Evolutionary conservation across 345 rosid species (phyloP), one percentile per base, ranked within the genome.

Genomic region (Lumnitzera littorea): DNA sequence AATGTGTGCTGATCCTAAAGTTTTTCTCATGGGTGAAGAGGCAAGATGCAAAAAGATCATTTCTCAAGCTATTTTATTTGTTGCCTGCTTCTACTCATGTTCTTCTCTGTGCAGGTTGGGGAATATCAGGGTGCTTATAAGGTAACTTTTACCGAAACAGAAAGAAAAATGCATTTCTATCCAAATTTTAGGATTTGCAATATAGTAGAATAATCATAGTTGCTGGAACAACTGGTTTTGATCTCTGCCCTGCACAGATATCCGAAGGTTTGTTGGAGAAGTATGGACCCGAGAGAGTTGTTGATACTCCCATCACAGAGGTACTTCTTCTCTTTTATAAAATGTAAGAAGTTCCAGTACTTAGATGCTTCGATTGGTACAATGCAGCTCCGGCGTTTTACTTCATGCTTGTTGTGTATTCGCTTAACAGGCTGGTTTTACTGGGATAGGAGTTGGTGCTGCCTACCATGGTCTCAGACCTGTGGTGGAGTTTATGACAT

Each of bases 71-170:
- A 46, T 55, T 15, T 55, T 36, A 9, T 65, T 65, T 59, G 24
- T 46, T 48, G 27, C 56, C 53, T 65, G 12, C 20, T 56, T 53
- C 36, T 24, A 12, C 41, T 15, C 27, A 49, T 24, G 7, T 58
- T 24, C 50, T 36, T 63, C 11, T 47, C 61, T 59, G 14, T 76
- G 72, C 82, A 92, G 96, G 98, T 92, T 63, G 96, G 98, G 56
- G 96, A 92, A 80, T 92, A 92, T 72, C 96, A 91, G 66, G 98
- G 96, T 71, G 98, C 98, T n/a, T 89, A 91, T 80, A 91, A 91
- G 98, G 98, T 89, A 61, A 74, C 78, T 12, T n/a, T 51, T 60
- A 31, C 53, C 10, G 7, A 36, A 36, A 5, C 43, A 36, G 43
- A 6, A 36, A 4, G 43, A 36, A 36, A 36, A 2, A 36, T 9